Percentiles rank a stretch among this genome's conserved stretches.
phyloP scores from a whole-genome alignment of 2,329 filamentous ascomycete genomes.

The Verticillium alfalfae region DNA sequence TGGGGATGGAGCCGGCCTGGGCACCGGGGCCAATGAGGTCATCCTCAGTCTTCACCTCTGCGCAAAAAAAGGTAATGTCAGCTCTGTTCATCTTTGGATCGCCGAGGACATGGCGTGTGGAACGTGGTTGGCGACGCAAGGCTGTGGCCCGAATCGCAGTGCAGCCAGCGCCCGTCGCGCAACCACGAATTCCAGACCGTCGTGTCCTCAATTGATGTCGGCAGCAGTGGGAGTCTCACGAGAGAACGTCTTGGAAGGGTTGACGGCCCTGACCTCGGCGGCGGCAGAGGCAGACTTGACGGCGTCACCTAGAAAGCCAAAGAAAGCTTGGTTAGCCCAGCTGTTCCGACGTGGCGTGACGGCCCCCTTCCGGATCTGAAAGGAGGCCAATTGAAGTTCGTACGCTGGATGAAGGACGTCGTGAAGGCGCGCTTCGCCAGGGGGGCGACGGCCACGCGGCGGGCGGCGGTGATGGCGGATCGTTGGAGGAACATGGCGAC shows the following conservation, averaged over 20 bases:
- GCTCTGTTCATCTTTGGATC: background rate
- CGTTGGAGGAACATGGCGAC: constrained; percentile 59
- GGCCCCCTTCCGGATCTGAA: background rate
- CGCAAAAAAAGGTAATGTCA: constrained; percentile 2
- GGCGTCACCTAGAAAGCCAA: constrained; percentile 25
- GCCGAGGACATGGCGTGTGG: background rate
- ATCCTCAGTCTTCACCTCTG: constrained; percentile 77
- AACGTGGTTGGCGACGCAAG: constrained; percentile 1
- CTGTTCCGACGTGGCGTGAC: background rate
- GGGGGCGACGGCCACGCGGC: constrained; percentile 51
- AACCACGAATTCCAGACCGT: constrained; percentile 1
- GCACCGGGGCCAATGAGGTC: constrained; percentile 86
- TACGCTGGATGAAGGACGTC: constrained; percentile 58
- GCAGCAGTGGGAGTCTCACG: constrained; percentile 32
- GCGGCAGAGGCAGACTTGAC: constrained; percentile 28
- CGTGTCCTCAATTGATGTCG: constrained; percentile 4
- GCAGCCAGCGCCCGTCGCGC: background rate
- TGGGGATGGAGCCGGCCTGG: constrained; percentile 75
- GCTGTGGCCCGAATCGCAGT: constrained; percentile 1
- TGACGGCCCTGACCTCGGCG: constrained; percentile 18
- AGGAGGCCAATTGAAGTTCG: constrained; percentile 20
- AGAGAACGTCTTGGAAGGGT: constrained; percentile 37
- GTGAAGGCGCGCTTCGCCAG: constrained; percentile 53
- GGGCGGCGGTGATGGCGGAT: constrained; percentile 54
- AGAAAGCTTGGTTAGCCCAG: background rate